These are phyloP conservation scores for Cladosporium sp. DNA, from an alignment of 2,329 filamentous ascomycete species.

Conservation along the genomic window DNA sequence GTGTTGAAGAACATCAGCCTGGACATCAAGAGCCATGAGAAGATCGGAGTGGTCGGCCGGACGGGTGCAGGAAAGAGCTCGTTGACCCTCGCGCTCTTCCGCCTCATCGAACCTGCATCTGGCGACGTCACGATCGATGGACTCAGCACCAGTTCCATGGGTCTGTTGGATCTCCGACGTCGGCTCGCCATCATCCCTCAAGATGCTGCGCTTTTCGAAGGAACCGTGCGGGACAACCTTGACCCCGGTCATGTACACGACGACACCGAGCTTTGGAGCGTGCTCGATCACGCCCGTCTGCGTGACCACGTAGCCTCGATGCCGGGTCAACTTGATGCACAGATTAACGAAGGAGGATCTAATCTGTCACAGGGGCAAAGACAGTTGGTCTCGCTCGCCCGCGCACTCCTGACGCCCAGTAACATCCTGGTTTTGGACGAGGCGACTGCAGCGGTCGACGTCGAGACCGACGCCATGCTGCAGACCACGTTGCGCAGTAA, in stretches of 20 bases:
- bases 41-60: constrained; percentile 93
- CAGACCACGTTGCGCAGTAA: constrained; percentile 57
- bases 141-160: constrained; percentile 84
- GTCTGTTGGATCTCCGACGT: constrained; percentile 78
- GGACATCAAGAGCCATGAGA: constrained; percentile 91
- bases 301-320: constrained; percentile 84
- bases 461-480: constrained; percentile 60
- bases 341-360: constrained; percentile 89
- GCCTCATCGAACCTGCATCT: constrained; percentile 81
- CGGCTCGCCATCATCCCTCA: constrained; percentile 95
- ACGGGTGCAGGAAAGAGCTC: constrained; percentile 96
- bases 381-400: constrained; percentile 87
- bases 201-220: constrained; percentile 92
- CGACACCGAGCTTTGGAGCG: constrained; percentile 91
- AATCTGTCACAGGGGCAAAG: constrained; percentile 94
- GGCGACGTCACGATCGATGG: constrained; percentile 86
- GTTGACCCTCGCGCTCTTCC: constrained; percentile 84
- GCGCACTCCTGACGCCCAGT: constrained; percentile 87
- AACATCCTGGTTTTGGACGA: constrained; percentile 97
- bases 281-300: constrained; percentile 78
- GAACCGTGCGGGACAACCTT: constrained; percentile 86
- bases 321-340: constrained; percentile 84
- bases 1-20: constrained; percentile 90
- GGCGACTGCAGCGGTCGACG: constrained; percentile 73
- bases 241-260: constrained; percentile 93